Base-by-base conservation (phyloP, 306 rosid genomes). In the Quillaja saponaria region DNA sequence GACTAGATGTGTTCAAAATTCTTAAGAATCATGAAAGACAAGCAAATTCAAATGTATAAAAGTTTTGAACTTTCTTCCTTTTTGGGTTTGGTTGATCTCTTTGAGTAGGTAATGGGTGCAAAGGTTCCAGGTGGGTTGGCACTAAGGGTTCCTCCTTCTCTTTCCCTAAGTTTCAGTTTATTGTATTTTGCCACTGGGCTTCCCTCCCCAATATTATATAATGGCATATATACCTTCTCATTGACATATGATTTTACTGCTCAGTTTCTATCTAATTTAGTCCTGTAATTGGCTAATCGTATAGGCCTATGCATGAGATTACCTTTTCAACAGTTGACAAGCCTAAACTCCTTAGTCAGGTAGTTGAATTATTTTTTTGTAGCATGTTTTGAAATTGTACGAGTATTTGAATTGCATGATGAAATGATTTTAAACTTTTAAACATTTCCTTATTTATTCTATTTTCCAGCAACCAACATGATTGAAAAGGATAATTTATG, bases 291-390 rank as follows among this genome's bases (percentile, higher is more conserved):
- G 63, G 38, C 49, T 58, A 71, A 62, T 61, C 64, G 74, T 62
- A 68, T 58, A 94, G 99, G 85, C 97, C 97, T 39, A 87, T 87
- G 99, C 95, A 94, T 47, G 99, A 94, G 85, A 90, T 94, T 68
- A 94, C 99, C 48, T 89, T 94, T 71, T 87, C 99, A 69, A 94
- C 96, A 66, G 63, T 55, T 64, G 97, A 94, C 90, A 94, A 87
- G 79, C 99, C 96, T 50, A 94, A 94, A 73, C 82, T 90, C 74
- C 97, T 94, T 51, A 94, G 95, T 78, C 95, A 94, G 99, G 99
- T 94, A 84, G 63, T 71, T 66, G 45, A 71, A 64, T 76, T 67
- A 28, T 41, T 38, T 63, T 71, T 47, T 41, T 61, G 46, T 45
- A 6, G 2, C 60, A 15, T 63, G 19, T 34, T n/a, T n/a, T n/a